These are phyloP conservation scores for Axilococcus clingmanii DNA, from an alignment of 139 green algal species.

Conservation along the genomic window DNA sequence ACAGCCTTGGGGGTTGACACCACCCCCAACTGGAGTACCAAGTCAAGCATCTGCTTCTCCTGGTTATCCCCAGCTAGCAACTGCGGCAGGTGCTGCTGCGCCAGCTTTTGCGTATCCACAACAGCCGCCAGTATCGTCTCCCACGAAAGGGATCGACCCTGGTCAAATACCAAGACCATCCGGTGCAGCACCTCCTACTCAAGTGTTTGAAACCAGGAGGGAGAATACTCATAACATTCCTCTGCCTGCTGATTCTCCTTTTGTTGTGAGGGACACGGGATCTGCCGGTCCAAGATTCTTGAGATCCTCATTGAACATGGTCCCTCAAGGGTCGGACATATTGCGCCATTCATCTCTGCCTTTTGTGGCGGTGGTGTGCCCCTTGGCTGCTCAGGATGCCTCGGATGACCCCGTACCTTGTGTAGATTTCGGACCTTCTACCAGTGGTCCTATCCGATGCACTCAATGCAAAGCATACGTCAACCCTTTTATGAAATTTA, in stretches of 20 bases:
- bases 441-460: slow-evolving; percentile 68
- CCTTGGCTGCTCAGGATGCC: slow-evolving; percentile 64
- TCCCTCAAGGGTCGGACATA: slow-evolving; percentile 67
- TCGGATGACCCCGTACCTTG: slow-evolving; percentile 66
- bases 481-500: slow-evolving; percentile 74
- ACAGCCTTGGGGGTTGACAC: too few relatives aligned
- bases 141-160: slow-evolving; percentile 1
- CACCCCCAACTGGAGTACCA: too few relatives aligned
- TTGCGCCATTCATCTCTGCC: slow-evolving; percentile 65
- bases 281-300: slow-evolving; percentile 66
- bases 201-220: slow-evolving; percentile 61
- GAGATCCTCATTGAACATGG: slow-evolving; percentile 64
- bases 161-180: slow-evolving; percentile 1
- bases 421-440: slow-evolving; percentile 57
- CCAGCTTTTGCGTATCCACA: background rate
- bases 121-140: background rate
- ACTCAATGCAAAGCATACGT: slow-evolving; percentile 81
- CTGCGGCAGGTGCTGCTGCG: background rate
- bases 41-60: too few relatives aligned
- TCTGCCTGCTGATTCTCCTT: slow-evolving; percentile 22
- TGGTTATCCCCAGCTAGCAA: background rate
- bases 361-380: slow-evolving; percentile 69
- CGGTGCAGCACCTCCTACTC: background rate
- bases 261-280: slow-evolving; percentile 61
- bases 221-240: slow-evolving; percentile 25